A percentile compares a stretch with the other conserved stretches of the same genome.
These are phyloP conservation scores for Paramarasmius palmivorus DNA, from an alignment of 1,284 basidiomycete species.

Conservation along the genomic window DNA sequence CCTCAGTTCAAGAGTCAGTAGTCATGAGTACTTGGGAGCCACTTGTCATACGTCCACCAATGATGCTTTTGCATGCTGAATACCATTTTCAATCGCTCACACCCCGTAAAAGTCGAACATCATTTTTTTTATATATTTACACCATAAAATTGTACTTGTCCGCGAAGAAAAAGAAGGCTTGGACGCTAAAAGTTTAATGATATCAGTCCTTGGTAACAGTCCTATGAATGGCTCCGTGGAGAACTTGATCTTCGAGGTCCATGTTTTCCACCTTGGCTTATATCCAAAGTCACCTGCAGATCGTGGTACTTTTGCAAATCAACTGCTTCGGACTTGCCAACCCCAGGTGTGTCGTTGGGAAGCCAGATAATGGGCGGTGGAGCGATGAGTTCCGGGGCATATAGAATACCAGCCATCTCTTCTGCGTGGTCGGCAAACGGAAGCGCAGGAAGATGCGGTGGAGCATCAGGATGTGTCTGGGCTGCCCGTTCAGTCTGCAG, in stretches of 20 bases:
- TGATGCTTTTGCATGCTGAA: no score
- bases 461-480: constrained; percentile 75
- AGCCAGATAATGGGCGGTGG: constrained; percentile 80
- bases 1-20: no score
- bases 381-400: constrained; percentile 77
- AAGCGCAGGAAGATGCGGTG: constrained; percentile 68
- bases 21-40: no score
- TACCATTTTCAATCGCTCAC: no score
- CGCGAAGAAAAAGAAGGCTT: no score
- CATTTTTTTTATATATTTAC: no score
- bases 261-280: constrained; percentile 30
- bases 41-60: no score
- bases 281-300: constrained; percentile 64
- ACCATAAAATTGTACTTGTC: no score
- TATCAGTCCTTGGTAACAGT: neutral
- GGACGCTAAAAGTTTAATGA: neutral
- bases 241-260: constrained; percentile 33
- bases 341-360: constrained; percentile 70
- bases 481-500: constrained; percentile 76
- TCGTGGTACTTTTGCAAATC: constrained; percentile 73
- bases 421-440: constrained; percentile 73
- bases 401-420: constrained; percentile 74
- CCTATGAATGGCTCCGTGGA: neutral
- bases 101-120: no score
- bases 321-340: constrained; percentile 68